Evolutionary conservation across 1,139 yeast genomes (phyloP), one percentile per base, ranked within the genome.

Genomic region (Scheffersomyces lignicola): DNA sequence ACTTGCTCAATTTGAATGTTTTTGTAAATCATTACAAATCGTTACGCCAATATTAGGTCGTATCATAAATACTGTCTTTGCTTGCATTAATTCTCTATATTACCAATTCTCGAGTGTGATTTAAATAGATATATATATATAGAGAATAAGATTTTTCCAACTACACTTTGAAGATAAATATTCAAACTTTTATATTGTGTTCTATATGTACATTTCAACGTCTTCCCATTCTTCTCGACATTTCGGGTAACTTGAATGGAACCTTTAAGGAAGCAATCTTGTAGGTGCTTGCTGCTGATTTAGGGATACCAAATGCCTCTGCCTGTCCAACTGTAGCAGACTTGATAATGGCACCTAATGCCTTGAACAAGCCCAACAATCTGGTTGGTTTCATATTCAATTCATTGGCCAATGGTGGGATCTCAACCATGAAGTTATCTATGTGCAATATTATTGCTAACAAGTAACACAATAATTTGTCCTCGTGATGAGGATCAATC

Each of bases 191-290:
- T 20, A 20, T 20, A 9, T n/a, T 9, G n/a, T 20, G n/a, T 20
- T 9, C 11, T 24, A 24, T 24, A 24, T 24, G 7, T 24, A 24
- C 26, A 24, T 14, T 24, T 14, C 13, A 24, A 10, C 26, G 26
- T 15, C 10, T 16, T 26, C 29, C 23, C 5, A 26, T 26, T 56
- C 88, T 73, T 69, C 82, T 80, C 11, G 81, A 76, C 73, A 86
- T 73, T 50, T 85, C 92, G 7, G 98, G 98, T 38, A 88, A 69
- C 56, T 81, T 83, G 62, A 94, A 83, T 25, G 99, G 99, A 24
- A 89, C 96, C 57, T 78, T 82, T 59, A 92, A 74, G 15, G 76
- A 62, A 7, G 97, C 98, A 45, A 90, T 72, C 62, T 88, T 88
- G 59, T 84, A 82, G 30, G 79, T 71, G 9, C 78, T 59, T 18